Conservation (phyloP, 2,329 filamentous ascomycete species). For the Aspergillus unguis region DNA sequence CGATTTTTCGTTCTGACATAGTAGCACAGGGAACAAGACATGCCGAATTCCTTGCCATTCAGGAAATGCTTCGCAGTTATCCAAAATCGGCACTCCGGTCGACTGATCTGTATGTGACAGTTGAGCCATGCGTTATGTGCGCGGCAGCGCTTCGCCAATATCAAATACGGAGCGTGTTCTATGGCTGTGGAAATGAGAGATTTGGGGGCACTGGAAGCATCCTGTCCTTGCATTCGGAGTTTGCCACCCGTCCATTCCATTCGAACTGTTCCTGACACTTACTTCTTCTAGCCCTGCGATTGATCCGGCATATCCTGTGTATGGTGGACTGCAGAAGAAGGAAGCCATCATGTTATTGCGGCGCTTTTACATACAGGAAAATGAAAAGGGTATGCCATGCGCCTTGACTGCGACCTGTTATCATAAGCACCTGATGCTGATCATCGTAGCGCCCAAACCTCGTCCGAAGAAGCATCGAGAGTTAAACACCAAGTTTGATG, state of each 20-base stretch:
- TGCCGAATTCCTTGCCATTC: slow-evolving; percentile 88
- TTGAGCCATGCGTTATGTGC: slow-evolving; percentile 99
- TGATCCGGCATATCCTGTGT: slow-evolving; percentile 74
- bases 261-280: slow-evolving; percentile 4
- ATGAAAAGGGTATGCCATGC: slow-evolving; percentile 70
- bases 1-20: background rate
- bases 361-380: slow-evolving; percentile 97
- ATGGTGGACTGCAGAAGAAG: slow-evolving; percentile 82
- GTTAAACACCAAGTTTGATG: slow-evolving; percentile 57
- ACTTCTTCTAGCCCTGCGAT: slow-evolving; percentile 58
- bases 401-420: background rate
- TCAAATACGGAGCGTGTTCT: slow-evolving; percentile 84
- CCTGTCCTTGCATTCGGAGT: slow-evolving; percentile 76
- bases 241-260: slow-evolving; percentile 23
- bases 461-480: slow-evolving; percentile 63
- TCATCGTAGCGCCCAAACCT: slow-evolving; percentile 55
- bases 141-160: slow-evolving; percentile 88
- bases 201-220: slow-evolving; percentile 97
- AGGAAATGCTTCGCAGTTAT: slow-evolving; percentile 61
- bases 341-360: slow-evolving; percentile 90
- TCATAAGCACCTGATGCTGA: slow-evolving; percentile 12
- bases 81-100: slow-evolving; percentile 66
- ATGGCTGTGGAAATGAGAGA: slow-evolving; percentile 91
- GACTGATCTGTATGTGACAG: slow-evolving; percentile 87
- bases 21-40: slow-evolving; percentile 76